These are phyloP conservation scores for Solanum dulcamara DNA, from an alignment of 257 asterid genomes.

Conservation along the genomic window DNA sequence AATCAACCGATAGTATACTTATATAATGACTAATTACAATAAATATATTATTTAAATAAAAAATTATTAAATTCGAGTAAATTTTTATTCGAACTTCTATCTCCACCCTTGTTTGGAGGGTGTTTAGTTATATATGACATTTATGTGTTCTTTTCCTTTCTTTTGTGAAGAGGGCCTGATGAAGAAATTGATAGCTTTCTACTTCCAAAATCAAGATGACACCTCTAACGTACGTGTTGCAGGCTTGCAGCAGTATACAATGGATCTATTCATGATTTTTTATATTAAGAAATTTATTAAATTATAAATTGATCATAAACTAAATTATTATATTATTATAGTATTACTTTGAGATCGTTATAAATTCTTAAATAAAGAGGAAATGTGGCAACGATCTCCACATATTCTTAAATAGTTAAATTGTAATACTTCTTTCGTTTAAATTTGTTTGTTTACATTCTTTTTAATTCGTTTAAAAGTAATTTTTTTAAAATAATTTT, in stretches of 20 bases:
- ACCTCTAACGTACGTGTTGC: too few relatives aligned
- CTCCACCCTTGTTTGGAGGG: neutral
- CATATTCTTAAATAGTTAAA: neutral
- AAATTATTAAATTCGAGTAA: neutral
- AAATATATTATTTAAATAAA: too few relatives aligned
- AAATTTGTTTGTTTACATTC: neutral
- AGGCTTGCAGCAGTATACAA: neutral
- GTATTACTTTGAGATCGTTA: neutral
- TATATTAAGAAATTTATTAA: neutral
- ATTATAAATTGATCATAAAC: neutral
- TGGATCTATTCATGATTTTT: too few relatives aligned
- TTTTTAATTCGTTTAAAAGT: too few relatives aligned
- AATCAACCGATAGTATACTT: too few relatives aligned
- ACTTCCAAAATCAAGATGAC: neutral
- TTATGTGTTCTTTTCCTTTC: neutral
- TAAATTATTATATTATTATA: neutral
- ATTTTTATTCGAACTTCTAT: neutral
- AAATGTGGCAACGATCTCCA: too few relatives aligned
- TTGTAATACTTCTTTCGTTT: neutral
- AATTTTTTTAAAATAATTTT: too few relatives aligned
- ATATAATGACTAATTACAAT: too few relatives aligned
- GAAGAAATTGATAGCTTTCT: neutral
- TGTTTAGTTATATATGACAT: neutral
- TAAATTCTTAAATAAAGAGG: neutral
- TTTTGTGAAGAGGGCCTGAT: neutral